Evolutionary conservation across 169 alveolate species (phyloP).

Genomic region (Cryptosporidium ubiquitum): DNA sequence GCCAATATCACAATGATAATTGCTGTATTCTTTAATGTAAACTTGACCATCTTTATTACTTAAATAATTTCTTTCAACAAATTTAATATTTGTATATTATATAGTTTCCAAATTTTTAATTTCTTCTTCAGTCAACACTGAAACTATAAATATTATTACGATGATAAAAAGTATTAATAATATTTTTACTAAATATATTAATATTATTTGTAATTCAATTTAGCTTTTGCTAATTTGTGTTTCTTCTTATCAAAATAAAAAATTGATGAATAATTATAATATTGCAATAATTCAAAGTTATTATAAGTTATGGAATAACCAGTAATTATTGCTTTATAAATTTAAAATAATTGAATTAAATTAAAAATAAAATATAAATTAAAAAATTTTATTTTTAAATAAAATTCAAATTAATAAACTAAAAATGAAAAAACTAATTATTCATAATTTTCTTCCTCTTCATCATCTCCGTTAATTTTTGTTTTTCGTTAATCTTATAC

Average conservation of each 20-base stretch:
- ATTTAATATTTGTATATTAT: neutral
- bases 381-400: neutral
- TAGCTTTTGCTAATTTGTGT: no score
- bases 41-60: conserved; percentile 7
- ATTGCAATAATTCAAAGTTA: conserved; percentile 2
- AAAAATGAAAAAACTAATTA: conserved; percentile 8
- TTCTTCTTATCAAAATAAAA: no score
- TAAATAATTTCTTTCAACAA: neutral
- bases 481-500: neutral
- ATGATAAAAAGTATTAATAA: conserved; percentile 11
- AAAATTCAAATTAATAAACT: neutral
- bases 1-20: neutral
- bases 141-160: conserved; percentile 16
- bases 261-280: neutral
- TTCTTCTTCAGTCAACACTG: neutral
- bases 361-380: neutral
- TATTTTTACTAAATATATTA: neutral
- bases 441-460: neutral
- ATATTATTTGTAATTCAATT: no score
- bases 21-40: neutral
- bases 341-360: neutral
- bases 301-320: neutral
- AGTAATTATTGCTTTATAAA: neutral
- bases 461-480: neutral
- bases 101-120: neutral